Base-by-base conservation (phyloP, 2,329 filamentous ascomycete species). In the Monosporascus sp. region DNA sequence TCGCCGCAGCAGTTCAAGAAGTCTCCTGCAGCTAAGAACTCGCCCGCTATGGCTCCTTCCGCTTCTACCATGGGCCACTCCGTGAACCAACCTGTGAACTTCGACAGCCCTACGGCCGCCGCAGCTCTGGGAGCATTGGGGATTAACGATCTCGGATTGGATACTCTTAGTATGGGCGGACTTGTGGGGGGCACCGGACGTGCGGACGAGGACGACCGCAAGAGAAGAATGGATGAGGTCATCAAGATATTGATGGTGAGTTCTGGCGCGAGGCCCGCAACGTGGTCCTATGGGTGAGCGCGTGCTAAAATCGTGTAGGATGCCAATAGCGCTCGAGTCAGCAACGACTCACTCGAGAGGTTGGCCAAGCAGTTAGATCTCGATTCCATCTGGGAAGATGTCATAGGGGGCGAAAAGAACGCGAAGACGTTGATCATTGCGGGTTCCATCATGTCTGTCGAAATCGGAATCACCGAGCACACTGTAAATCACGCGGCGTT, bases 291-390 rank as follows among this genome's bases (percentile, higher is more conserved):
- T 67, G 64, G 36, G 61, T 52, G 64, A 69, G 53, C 67, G 64
- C 19, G 38, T 40, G 38, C 63, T 56, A 56, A 62, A 24, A 6
- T 31, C 7, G 46, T 66, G 65, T 58, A 71, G 60, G 60, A 57
- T 14, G 68, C 60, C 40, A 71, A 69, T 61, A 82, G 82, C 57
- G 87, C 87, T 4, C 73, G 85, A 41, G 84, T 93, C 38, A 90
- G 87, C 60, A 86, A 90, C 63, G 84, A 87, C 31, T 87, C 87
- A 2, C 76, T 94, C n/a, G 84, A 88, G 67, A 79, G 87, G 51
- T 73, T 93, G 31, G 86, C 84, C 8, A 81, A 82, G 61, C 78
- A 83, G 52, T 77, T 86, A 51, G 87, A 86, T n/a, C 73, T 88
- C 40, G 85, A 87, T 56, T 79, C 77, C 52, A 70, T 86, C 14